Conservation (phyloP, 495 filamentous ascomycete species). For the Jackrogersella multiformis region DNA sequence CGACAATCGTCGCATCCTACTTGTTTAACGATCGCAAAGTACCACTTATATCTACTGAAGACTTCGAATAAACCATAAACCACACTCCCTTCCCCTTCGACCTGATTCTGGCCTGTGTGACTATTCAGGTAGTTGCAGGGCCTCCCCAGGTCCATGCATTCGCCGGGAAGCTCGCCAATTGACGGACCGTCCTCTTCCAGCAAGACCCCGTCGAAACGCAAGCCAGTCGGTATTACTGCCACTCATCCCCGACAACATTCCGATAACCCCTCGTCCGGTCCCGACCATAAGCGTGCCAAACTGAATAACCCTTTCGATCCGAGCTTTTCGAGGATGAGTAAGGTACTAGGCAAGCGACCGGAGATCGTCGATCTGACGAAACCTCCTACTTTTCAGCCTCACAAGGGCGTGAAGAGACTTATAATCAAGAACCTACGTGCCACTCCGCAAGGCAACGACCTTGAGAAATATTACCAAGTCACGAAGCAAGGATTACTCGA, state of each 20-base stretch:
- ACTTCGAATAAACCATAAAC: not conserved
- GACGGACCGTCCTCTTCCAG: slow-evolving; percentile 40
- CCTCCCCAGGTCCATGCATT: slow-evolving; percentile 46
- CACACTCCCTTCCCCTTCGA: not conserved
- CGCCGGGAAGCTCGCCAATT: slow-evolving; percentile 31
- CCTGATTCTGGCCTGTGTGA: slow-evolving; percentile 34
- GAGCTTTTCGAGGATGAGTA: slow-evolving; percentile 36
- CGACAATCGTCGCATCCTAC: not conserved
- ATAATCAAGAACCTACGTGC: slow-evolving; percentile 85
- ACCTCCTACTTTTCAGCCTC: slow-evolving; percentile 57
- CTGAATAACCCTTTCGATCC: slow-evolving; percentile 14
- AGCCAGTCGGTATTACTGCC: slow-evolving; percentile 14
- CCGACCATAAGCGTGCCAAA: slow-evolving; percentile 33
- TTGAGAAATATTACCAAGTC: slow-evolving; percentile 72
- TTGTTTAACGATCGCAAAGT: not conserved
- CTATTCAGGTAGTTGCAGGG: slow-evolving; percentile 46
- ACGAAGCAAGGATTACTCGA: slow-evolving; percentile 75
- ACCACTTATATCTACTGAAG: not conserved
- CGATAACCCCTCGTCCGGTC: not conserved
- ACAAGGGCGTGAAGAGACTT: slow-evolving; percentile 78
- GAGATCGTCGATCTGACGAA: slow-evolving; percentile 53
- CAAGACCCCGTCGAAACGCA: slow-evolving; percentile 43
- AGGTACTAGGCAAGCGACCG: slow-evolving; percentile 52
- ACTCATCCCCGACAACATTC: slow-evolving; percentile 25
- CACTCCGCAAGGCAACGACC: slow-evolving; percentile 53